phyloP scores from a whole-genome alignment of 192 early-diverging fungal species.

The Coemansia reversa region DNA sequence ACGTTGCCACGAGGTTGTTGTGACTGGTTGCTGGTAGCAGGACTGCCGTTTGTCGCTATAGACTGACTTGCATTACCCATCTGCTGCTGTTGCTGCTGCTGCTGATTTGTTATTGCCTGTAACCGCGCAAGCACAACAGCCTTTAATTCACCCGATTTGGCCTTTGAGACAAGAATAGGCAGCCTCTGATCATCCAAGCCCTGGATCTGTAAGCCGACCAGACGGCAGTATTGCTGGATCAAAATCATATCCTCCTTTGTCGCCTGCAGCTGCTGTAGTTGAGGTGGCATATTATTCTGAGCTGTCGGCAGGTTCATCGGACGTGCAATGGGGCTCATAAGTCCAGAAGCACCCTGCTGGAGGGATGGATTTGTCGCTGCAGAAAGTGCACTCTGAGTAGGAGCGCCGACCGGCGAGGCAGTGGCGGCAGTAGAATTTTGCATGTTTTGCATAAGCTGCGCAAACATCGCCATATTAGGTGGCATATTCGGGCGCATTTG shows the following conservation, averaged over 20 bases:
- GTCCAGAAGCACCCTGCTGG: slow-evolving; percentile 1
- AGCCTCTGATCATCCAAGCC: slow-evolving; percentile 25
- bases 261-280: slow-evolving; percentile 19
- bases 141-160: slow-evolving; percentile 37
- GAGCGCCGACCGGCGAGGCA: neutral
- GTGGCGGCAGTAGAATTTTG: slow-evolving; percentile 6
- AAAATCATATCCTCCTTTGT: slow-evolving; percentile 35
- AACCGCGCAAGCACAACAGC: slow-evolving; percentile 11
- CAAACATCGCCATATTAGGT: slow-evolving; percentile 18
- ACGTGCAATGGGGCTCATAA: slow-evolving; percentile 18
- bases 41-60: neutral
- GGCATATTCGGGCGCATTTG: slow-evolving; percentile 31
- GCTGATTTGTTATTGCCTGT: slow-evolving; percentile 13
- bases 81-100: slow-evolving; percentile 9
- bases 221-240: slow-evolving; percentile 29
- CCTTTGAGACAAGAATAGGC: slow-evolving; percentile 17
- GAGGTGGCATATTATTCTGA: slow-evolving; percentile 3
- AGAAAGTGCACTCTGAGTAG: neutral
- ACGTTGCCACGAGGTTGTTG: slow-evolving; percentile 10
- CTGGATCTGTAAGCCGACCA: slow-evolving; percentile 17
- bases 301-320: slow-evolving; percentile 3
- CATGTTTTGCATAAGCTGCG: slow-evolving; percentile 26
- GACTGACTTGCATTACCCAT: neutral
- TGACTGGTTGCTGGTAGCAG: neutral
- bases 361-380: neutral